Percentiles rank a stretch among this genome's conserved stretches.
phyloP scores from a whole-genome alignment of 257 asterid species.

The Gentiana straminea region DNA sequence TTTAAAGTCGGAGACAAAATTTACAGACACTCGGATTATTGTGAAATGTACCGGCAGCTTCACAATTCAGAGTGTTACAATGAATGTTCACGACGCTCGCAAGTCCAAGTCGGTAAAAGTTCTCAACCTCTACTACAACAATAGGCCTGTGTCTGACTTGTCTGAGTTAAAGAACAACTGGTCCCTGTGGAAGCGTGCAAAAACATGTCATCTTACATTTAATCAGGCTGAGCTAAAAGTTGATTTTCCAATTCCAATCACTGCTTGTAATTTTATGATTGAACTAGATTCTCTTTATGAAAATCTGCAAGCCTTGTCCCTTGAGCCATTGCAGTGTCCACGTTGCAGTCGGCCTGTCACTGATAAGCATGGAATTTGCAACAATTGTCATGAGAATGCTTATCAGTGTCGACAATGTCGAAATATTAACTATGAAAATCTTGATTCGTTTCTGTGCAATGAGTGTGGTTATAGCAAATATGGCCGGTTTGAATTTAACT shows the following conservation, averaged over 20 bases:
- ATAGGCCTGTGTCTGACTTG: slow-evolving; percentile 98
- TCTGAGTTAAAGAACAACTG: slow-evolving; percentile 95
- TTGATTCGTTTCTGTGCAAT: slow-evolving; percentile 92
- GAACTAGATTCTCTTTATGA: slow-evolving; percentile 96
- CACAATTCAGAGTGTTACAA: slow-evolving; percentile 92
- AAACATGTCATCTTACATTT: slow-evolving; percentile 85
- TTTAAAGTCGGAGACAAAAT: slow-evolving; percentile 93
- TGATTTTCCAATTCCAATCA: slow-evolving; percentile 89
- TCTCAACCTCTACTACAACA: slow-evolving; percentile 90
- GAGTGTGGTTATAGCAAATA: slow-evolving; percentile 99
- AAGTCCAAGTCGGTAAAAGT: slow-evolving; percentile 96
- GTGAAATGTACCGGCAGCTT: slow-evolving; percentile 99
- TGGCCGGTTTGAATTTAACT: slow-evolving; percentile 97
- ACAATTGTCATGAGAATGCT: slow-evolving; percentile 98
- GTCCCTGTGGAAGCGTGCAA: slow-evolving; percentile 98
- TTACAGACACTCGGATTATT: slow-evolving; percentile 95
- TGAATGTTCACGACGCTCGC: slow-evolving; percentile 98
- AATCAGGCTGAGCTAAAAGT: slow-evolving; percentile 96
- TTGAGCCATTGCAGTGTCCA: slow-evolving; percentile 98
- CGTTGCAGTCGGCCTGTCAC: slow-evolving; percentile 98
- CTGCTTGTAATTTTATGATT: slow-evolving; percentile 98
- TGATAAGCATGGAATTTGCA: slow-evolving; percentile 92
- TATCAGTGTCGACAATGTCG: slow-evolving; percentile 99
- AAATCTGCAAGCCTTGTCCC: slow-evolving; percentile 97
- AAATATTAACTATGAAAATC: slow-evolving; percentile 95